Conservation (phyloP, 164 flowering plant species). For the Stephania japonica region DNA sequence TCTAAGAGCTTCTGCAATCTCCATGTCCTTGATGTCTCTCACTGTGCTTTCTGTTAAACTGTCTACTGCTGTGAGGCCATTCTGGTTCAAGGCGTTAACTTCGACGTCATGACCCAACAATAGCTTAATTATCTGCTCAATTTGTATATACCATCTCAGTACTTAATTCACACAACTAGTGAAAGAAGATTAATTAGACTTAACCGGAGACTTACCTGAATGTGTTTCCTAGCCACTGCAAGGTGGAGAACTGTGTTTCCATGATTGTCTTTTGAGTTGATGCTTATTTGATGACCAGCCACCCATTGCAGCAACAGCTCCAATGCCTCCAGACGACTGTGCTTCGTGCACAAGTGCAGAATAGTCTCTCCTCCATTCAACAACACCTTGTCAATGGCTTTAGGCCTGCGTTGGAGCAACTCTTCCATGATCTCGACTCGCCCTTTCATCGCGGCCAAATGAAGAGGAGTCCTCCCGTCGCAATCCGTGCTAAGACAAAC, state of each 20-base stretch:
- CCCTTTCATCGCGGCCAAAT: slow-evolving; percentile 27
- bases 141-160: no score
- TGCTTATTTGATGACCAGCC: no score
- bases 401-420: slow-evolving; percentile 16
- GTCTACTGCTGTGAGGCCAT: no score
- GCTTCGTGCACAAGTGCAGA: slow-evolving; percentile 16
- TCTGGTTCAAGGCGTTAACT: no score
- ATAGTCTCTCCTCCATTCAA: slow-evolving; percentile 19
- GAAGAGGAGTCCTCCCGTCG: slow-evolving; percentile 28
- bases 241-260: no score
- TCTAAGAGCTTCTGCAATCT: not conserved
- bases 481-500: slow-evolving; percentile 12
- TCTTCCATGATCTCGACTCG: slow-evolving; percentile 17
- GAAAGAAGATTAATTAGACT: no score
- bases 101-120: no score
- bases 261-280: no score
- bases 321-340: not conserved
- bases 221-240: not conserved
- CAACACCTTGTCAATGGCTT: not conserved
- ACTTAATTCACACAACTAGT: no score
- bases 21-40: not conserved
- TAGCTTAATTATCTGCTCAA: no score
- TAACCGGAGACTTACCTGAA: no score
- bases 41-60: no score
- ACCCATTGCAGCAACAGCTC: not conserved